These are phyloP conservation scores for Yamadazyma blattariae DNA, from an alignment of 1,139 yeast genomes.

Conservation along the genomic window DNA sequence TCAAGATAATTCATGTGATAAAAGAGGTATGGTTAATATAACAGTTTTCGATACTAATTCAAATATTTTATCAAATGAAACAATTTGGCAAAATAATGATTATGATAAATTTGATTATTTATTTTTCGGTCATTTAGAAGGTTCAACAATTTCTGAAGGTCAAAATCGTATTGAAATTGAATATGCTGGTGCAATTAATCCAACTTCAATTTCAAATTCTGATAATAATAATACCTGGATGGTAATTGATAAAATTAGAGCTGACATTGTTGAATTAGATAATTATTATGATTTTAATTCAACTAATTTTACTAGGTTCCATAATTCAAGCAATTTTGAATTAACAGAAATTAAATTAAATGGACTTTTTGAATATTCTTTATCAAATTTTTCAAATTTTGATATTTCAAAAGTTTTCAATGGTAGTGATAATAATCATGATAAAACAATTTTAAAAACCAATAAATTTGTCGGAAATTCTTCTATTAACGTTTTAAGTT, in stretches of 20 bases:
- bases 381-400: slow-evolving; percentile 60
- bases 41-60: slow-evolving; percentile 54
- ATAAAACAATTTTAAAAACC: slow-evolving; percentile 27
- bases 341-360: slow-evolving; percentile 44
- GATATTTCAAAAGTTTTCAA: slow-evolving; percentile 24
- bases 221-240: slow-evolving; percentile 44
- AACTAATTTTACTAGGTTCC: slow-evolving; percentile 26
- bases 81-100: slow-evolving; percentile 76
- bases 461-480: slow-evolving; percentile 62
- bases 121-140: slow-evolving; percentile 66
- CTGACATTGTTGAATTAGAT: slow-evolving; percentile 54
- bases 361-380: slow-evolving; percentile 80
- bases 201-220: slow-evolving; percentile 10
- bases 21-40: slow-evolving; percentile 77
- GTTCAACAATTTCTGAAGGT: slow-evolving; percentile 35
- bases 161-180: slow-evolving; percentile 52
- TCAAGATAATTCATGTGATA: slow-evolving; percentile 61
- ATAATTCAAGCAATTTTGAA: slow-evolving; percentile 14
- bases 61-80: slow-evolving; percentile 34
- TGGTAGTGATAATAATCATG: slow-evolving; percentile 15
- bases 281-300: slow-evolving; percentile 28
- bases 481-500: slow-evolving; percentile 62
- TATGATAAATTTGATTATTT: slow-evolving; percentile 77
- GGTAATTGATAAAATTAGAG: slow-evolving; percentile 72
- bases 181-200: slow-evolving; percentile 30